Conservation (phyloP, 2,329 filamentous ascomycete species). For the Aspergillus persii region DNA sequence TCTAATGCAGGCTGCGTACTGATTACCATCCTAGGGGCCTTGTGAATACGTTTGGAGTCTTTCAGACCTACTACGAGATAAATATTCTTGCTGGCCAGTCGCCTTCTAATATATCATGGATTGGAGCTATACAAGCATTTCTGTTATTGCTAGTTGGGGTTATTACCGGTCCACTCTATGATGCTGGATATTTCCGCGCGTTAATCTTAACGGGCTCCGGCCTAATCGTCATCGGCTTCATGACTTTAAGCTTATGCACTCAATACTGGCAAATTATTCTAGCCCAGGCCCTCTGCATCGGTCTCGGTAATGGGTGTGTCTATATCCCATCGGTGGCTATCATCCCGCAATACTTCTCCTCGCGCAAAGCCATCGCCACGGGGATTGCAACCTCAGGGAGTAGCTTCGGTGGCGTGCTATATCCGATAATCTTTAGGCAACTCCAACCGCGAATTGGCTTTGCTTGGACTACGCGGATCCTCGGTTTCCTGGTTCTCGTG, state of each 20-base stretch:
- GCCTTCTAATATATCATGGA: constrained; percentile 10
- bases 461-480: constrained; percentile 58
- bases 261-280: constrained; percentile 54
- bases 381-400: constrained; percentile 36
- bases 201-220: constrained; percentile 6
- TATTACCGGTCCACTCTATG: constrained; percentile 8
- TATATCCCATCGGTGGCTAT: constrained; percentile 47
- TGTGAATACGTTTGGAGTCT: constrained; percentile 1
- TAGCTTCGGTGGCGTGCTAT: background rate
- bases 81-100: background rate
- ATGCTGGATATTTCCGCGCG: background rate
- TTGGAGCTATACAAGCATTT: constrained; percentile 13
- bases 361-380: constrained; percentile 46
- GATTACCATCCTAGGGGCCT: background rate
- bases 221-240: constrained; percentile 56
- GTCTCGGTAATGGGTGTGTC: constrained; percentile 38
- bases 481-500: constrained; percentile 55
- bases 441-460: constrained; percentile 52
- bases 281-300: constrained; percentile 18
- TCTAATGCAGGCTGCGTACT: background rate
- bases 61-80: constrained; percentile 3
- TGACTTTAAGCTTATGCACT: constrained; percentile 60
- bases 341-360: constrained; percentile 49
- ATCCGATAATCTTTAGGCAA: background rate
- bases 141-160: constrained; percentile 8